Evolutionary conservation across 2,329 filamentous ascomycete species (phyloP), one percentile per base, ranked within the genome.

Genomic region (Pleomassaria siparia): DNA sequence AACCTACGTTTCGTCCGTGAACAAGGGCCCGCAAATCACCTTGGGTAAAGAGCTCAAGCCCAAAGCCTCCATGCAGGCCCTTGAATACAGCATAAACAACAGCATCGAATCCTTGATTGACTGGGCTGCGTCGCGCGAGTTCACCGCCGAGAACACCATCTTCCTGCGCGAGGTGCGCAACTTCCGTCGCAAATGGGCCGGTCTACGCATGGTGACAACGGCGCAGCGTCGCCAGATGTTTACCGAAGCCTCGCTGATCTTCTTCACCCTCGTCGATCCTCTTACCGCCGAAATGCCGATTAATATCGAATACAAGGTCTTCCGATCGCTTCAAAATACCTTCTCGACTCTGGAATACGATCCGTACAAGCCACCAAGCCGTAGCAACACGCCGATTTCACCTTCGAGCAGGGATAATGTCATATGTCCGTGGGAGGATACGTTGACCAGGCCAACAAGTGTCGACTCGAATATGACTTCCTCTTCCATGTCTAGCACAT

Each of bases 281-380:
- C 69, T 66, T 50, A 69, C 67, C 3, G 67, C 67, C 12, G 67
- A 70, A 40, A 59, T 58, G 3, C 65, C 67, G 1, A 70, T 71
- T 59, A 71, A 71, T 46, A 70, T 71, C 46, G 67, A 70, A 29
- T 71, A 70, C 60, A 71, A 70, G 50, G 58, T 70, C 47, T 70
- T 69, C 62, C 69, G 67, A 29, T 55, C 53, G 7, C 53, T 71
- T 7, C 67, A 71, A 35, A 44, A 44, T 20, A 55, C 56, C 3
- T 71, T 71, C 30, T 55, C 63, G 1, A 58, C 50, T 18, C 55
- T 71, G 20, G 66, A 70, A 26, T 71, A 66, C 43, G 66, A 71
- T 30, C 67, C 67, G 1, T 71, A 69, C 18, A 61, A 61, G 59
- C 63, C 66, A 3, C 15, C 56, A 20, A 59, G 54, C 36, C 42